Percentiles rank a stretch among this genome's conserved stretches.
Conservation (phyloP, 1,284 basidiomycete species). For the Serendipita sp. region DNA sequence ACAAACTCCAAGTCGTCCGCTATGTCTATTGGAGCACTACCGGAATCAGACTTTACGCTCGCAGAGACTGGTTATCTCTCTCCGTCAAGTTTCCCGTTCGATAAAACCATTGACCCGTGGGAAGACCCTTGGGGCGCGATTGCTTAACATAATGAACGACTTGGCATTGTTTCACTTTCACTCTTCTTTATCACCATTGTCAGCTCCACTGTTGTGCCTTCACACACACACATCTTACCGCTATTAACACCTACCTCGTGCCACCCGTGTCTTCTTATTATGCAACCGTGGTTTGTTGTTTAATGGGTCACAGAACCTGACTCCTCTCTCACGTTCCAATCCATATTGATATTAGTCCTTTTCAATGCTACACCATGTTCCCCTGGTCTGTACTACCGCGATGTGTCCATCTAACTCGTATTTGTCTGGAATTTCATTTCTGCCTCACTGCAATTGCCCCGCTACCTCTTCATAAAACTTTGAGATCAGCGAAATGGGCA, state of each 20-base stretch:
- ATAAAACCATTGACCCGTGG: background rate
- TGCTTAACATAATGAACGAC: background rate
- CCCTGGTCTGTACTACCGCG: slow-evolving; percentile 1
- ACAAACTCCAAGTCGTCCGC: background rate
- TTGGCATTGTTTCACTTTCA: background rate
- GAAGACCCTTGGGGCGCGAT: slow-evolving; percentile 4
- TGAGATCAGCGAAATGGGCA: no score
- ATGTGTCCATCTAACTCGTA: background rate
- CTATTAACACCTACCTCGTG: background rate
- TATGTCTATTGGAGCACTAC: background rate
- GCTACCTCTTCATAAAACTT: background rate
- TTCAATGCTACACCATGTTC: background rate
- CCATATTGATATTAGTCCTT: no score
- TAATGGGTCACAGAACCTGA: background rate
- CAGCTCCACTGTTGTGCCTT: background rate
- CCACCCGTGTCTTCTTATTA: background rate
- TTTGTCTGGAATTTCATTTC: background rate
- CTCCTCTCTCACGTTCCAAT: no score
- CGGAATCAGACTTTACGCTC: background rate
- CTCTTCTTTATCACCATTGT: background rate
- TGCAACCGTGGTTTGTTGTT: background rate
- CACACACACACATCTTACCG: background rate
- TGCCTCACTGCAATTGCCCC: background rate
- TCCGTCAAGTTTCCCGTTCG: background rate
- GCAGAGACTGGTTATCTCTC: background rate